Evolutionary conservation across 2,329 filamentous ascomycete genomes (phyloP).

Genomic region (Claviceps lovelessii): DNA sequence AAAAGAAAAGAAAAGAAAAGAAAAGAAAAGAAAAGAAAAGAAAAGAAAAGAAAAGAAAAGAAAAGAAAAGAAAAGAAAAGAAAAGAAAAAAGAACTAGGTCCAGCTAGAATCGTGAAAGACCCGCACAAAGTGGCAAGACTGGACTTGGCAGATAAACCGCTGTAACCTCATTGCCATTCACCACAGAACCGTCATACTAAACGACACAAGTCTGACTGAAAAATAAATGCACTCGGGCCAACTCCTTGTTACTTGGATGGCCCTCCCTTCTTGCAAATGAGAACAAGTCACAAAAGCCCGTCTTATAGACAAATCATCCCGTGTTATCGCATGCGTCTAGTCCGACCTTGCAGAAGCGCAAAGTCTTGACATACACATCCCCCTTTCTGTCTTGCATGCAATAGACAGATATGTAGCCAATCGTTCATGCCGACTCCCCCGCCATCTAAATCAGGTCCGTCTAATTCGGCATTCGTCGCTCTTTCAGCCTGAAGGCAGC

Average conservation of each 20-base stretch:
- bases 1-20: not conserved
- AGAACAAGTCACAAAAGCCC: not conserved
- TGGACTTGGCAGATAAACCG: too few species aligned
- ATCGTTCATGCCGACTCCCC: not conserved
- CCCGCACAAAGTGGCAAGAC: too few species aligned
- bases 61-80: too few species aligned
- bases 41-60: not conserved
- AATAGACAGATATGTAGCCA: not conserved
- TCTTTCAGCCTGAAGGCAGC: conserved; percentile 50
- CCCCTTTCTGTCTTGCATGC: not conserved
- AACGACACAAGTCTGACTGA: not conserved
- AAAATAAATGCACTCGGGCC: not conserved
- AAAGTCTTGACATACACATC: not conserved
- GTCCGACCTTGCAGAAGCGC: not conserved
- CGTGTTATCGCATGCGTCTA: not conserved
- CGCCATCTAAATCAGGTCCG: not conserved
- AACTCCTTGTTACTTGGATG: not conserved
- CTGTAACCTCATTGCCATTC: too few species aligned
- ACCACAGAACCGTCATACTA: not conserved
- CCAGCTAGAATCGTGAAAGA: too few species aligned
- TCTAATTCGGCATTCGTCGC: conserved; percentile 9
- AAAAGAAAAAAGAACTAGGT: conserved; percentile 14
- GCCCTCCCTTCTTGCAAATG: not conserved
- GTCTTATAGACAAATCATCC: not conserved
- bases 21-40: not conserved